Evolutionary conservation across 2,329 filamentous ascomycete genomes (phyloP).

Genomic region (Penicillium janthinellum): DNA sequence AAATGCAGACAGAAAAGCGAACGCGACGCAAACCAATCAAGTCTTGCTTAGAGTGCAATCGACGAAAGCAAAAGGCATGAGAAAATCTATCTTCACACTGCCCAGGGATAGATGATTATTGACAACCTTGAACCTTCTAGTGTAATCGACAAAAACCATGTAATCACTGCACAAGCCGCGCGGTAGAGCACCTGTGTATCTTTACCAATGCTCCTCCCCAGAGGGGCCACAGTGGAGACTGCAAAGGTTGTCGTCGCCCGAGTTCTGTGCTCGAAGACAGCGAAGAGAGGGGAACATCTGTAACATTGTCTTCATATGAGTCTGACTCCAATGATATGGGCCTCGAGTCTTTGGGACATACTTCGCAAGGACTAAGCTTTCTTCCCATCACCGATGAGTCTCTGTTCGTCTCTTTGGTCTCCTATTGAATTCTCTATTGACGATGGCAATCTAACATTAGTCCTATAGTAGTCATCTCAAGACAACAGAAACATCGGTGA

Average conservation of each 20-base stretch:
- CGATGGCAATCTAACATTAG: neutral
- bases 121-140: neutral
- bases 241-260: conserved; percentile 1
- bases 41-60: conserved; percentile 23
- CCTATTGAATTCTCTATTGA: neutral
- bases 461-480: neutral
- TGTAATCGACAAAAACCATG: conserved; percentile 22
- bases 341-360: conserved; percentile 10
- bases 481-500: neutral
- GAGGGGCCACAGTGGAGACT: conserved; percentile 1
- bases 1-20: conserved; percentile 17
- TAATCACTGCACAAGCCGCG: conserved; percentile 21
- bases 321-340: conserved; percentile 13
- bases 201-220: conserved; percentile 11
- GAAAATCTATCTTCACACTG: neutral
- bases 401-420: neutral
- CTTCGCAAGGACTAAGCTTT: neutral
- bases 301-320: conserved; percentile 16
- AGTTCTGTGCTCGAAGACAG: conserved; percentile 7
- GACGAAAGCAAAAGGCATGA: conserved; percentile 21
- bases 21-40: conserved; percentile 22
- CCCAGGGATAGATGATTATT: neutral
- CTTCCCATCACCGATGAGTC: neutral
- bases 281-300: conserved; percentile 10
- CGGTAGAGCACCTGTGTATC: conserved; percentile 18